Base-by-base conservation (phyloP, 441 rosid species). In the Dalechampia spathulata region DNA sequence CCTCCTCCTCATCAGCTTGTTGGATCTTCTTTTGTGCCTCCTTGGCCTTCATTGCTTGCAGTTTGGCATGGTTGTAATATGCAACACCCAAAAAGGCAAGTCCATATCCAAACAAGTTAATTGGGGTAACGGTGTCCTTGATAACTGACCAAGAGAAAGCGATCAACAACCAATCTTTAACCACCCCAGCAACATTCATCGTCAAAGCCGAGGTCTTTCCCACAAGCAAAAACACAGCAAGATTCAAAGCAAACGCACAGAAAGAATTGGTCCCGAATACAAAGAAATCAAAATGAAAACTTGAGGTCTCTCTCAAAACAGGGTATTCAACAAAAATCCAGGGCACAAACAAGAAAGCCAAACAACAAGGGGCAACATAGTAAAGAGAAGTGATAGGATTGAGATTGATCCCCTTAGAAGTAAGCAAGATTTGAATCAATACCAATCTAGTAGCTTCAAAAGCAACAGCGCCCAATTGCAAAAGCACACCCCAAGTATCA, bases 181-280 rank as follows among this genome's bases (percentile, higher is more conserved):
- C 98, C 7, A 92, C 97, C 46, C 98, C 98, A 27, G 98, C 98
- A 43, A 91, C 98, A 65, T 91, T 91, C 98, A 91, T 91, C 1
- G 98, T 88, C 69, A 91, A 66, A 15, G 98, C 96, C 0, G 98
- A 91, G 15, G 98, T 91, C 70, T 91, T 91, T 7, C 98, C 98
- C 6, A 91, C 98, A 4, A 91, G 87, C 55, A 91, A 70, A 73
- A 92, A 92, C 64, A 92, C 98, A 1, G 96, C 98, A 0, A 92
- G 90, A 55, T 92, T 92, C 77, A 92, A 60, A 0, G 96, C 98
- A 6, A 92, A 92, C 1, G 98, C 98, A 41, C 98, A 92, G 0
- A 88, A 1, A 1, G 98, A 84, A 60, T 92, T 92, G 44, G 98
- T 86, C 14, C 98, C 98, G 13, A 92, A 92, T 21, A 88, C 68